Evolutionary conservation across 2,329 filamentous ascomycete species (phyloP), one percentile per base, ranked within the genome.

Genomic region (Escovopsis weberi): DNA sequence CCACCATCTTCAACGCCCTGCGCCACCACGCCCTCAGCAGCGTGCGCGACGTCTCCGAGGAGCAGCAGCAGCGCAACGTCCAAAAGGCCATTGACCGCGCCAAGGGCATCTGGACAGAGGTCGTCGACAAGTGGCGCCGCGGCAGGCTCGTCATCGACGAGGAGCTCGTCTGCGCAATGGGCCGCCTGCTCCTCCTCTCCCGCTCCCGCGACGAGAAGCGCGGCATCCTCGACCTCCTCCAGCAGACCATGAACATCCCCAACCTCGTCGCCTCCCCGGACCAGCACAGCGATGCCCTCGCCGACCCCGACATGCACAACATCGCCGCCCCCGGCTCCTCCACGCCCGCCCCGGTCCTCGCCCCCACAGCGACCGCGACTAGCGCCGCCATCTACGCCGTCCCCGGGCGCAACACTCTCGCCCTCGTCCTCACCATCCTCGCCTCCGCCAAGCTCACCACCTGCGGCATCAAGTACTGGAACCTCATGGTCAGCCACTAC

Each of bases 1-100:
- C 83, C 1, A 87, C 78, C 38, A 82, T 98, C 47, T 59, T 98
- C 41, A 83, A 87, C 53, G 84, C 82, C 3, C 71, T 96, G 40
- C 74, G 77, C 39, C 47, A 59, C 43, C 49, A 59, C 37, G 51
- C 48, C 12, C 26, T 51, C 28, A 48, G 52, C 3, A 56, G 51
- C 26, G 47, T 46, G 35, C 56, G 53, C 38, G 48, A 53, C 11
- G 43, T 61, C 4, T 33, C 52, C 1, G 45, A 51, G 3, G 52
- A 60, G 12, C 55, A 67, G 44, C 53, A 57, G 19, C 42, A 53
- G 8, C 55, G 55, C 36, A 59, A 61, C 46, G 57, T 58, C 37
- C 55, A 61, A 18, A 64, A 66, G 32, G 69, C 70, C 3, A 65
- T 93, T 23, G 61, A 72, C 18, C 79, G 86, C 46, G 85, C 75